Conservation (phyloP, 108 stramenopile species). For the Cylindrotheca closterium region DNA sequence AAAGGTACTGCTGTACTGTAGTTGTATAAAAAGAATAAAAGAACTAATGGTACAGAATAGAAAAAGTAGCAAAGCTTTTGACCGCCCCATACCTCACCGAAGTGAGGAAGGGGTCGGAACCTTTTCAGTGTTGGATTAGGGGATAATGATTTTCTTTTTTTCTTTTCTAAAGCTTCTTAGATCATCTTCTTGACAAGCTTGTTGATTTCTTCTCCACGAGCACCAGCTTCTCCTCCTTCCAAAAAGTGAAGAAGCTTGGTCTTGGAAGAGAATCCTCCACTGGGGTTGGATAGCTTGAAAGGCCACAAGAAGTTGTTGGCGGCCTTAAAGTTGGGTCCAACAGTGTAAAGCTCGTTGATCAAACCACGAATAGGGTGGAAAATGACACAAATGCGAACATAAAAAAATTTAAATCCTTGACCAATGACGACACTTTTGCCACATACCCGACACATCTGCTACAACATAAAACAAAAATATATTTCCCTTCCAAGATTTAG, state of each 20-base stretch:
- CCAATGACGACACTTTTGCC: no score
- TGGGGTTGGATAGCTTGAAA: slow-evolving; percentile 98
- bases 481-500: no score
- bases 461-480: no score
- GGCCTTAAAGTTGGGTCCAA: slow-evolving; percentile 98
- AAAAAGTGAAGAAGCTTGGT: slow-evolving; percentile 99
- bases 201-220: slow-evolving; percentile 96
- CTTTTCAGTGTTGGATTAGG: slow-evolving; percentile 64
- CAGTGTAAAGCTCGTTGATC: slow-evolving; percentile 96
- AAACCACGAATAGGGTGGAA: no score
- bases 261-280: slow-evolving; percentile 95
- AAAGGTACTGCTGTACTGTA: neutral
- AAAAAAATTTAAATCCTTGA: neutral
- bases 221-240: slow-evolving; percentile 95
- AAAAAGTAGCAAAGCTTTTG: slow-evolving; percentile 15
- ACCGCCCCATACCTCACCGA: slow-evolving; percentile 22
- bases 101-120: slow-evolving; percentile 69
- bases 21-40: neutral
- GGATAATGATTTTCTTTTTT: slow-evolving; percentile 15
- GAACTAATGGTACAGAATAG: neutral
- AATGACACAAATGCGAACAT: neutral
- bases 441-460: no score
- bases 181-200: slow-evolving; percentile 94
- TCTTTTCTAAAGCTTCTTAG: slow-evolving; percentile 47
- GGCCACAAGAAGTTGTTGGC: slow-evolving; percentile 99